A percentile compares a stretch with the other conserved stretches of the same genome.
These are phyloP conservation scores for Udeniomyces megalosporus DNA, from an alignment of 768 basidiomycete species.

Conservation along the genomic window DNA sequence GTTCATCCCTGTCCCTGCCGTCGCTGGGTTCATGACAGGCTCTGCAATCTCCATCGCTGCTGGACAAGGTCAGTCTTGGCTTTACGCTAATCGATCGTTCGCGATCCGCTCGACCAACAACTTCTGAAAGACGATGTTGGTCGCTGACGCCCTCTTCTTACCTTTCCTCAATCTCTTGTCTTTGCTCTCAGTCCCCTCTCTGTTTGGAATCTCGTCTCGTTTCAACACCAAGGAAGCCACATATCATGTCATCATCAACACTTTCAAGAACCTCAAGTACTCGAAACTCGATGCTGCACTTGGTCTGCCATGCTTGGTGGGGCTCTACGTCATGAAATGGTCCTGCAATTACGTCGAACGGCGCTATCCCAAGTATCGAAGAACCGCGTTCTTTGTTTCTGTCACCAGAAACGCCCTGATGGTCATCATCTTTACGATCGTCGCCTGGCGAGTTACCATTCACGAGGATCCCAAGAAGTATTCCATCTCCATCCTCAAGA, in stretches of 20 bases:
- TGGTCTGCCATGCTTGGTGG: slow-evolving; percentile 57
- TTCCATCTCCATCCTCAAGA: slow-evolving; percentile 67
- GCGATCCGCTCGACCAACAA: neutral
- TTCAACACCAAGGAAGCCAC: slow-evolving; percentile 32
- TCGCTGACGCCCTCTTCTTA: neutral
- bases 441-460: slow-evolving; percentile 69
- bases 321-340: slow-evolving; percentile 30
- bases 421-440: slow-evolving; percentile 59
- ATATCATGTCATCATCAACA: slow-evolving; percentile 36
- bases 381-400: slow-evolving; percentile 49
- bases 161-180: neutral
- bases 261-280: slow-evolving; percentile 60
- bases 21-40: slow-evolving; percentile 54
- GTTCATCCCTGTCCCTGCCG: slow-evolving; percentile 51
- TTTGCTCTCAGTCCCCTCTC: slow-evolving; percentile 42
- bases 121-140: no score
- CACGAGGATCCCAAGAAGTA: slow-evolving; percentile 42
- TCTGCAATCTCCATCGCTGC: slow-evolving; percentile 40
- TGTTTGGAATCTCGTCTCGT: slow-evolving; percentile 64
- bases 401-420: slow-evolving; percentile 35
- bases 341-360: slow-evolving; percentile 19
- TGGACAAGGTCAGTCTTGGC: neutral
- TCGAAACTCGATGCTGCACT: slow-evolving; percentile 73
- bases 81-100: neutral
- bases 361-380: slow-evolving; percentile 22